Evolutionary conservation across 371 early-diverging fungal genomes (phyloP).

Genomic region (Mycotypha africana): DNA sequence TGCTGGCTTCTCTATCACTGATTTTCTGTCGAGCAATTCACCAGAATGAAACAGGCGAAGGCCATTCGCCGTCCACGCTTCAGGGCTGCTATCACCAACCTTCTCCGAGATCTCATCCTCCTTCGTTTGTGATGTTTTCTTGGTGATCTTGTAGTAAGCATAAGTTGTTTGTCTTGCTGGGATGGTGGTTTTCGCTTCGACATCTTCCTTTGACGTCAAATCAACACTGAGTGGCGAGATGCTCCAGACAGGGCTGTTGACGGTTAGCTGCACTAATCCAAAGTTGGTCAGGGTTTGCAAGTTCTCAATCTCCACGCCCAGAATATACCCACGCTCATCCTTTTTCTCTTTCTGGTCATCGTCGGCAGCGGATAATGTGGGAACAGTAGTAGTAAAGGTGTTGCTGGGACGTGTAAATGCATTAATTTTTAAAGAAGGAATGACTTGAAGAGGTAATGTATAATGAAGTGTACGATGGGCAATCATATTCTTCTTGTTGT

Average conservation of each 20-base stretch:
- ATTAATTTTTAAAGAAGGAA: conserved; percentile 86
- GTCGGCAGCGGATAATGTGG: no score
- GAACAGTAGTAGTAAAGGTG: conserved; percentile 54
- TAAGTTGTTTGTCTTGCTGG: conserved; percentile 60
- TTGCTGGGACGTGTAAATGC: conserved; percentile 90
- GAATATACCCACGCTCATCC: no score
- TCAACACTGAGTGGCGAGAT: conserved; percentile 52
- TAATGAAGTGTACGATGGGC: conserved; percentile 64
- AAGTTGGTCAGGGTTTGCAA: conserved; percentile 57
- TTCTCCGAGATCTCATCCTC: not conserved
- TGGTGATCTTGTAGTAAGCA: conserved; percentile 56
- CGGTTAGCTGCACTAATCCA: conserved; percentile 65
- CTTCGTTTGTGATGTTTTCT: no score
- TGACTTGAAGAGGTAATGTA: conserved; percentile 57
- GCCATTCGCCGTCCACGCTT: conserved; percentile 45
- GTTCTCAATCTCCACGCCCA: conserved; percentile 87
- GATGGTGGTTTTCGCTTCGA: conserved; percentile 35
- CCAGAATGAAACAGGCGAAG: no score
- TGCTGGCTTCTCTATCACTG: conserved; percentile 22
- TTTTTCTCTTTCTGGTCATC: no score
- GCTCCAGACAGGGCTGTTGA: conserved; percentile 69
- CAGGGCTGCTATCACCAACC: conserved; percentile 28
- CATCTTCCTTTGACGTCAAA: conserved; percentile 22
- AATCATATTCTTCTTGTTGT: conserved; percentile 45
- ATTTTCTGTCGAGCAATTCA: conserved; percentile 23